Evolutionary conservation across 768 basidiomycete species (phyloP).

Genomic region (Obba rivulosa): DNA sequence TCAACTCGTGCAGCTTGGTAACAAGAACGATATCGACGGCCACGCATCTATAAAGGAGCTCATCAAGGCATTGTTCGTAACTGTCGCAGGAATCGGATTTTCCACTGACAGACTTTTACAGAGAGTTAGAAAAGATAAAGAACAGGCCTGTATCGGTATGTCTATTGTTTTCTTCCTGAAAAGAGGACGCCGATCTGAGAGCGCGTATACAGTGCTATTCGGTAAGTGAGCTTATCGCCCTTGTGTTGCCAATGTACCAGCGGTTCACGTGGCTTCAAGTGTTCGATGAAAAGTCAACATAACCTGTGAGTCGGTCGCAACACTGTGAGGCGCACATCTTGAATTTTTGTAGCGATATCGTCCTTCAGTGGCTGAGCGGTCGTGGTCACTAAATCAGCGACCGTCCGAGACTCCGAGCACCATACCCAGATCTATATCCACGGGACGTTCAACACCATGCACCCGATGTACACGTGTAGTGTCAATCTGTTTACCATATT

Average conservation of each 20-base stretch:
- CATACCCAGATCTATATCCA: no score
- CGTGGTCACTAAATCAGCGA: conserved; percentile 50
- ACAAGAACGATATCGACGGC: conserved; percentile 84
- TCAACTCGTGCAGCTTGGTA: conserved; percentile 77
- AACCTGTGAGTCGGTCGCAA: conserved; percentile 76
- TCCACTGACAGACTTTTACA: conserved; percentile 18
- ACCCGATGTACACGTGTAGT: no score
- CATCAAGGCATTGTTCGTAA: conserved; percentile 66
- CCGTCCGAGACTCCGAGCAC: no score
- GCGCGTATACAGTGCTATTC: conserved; percentile 78
- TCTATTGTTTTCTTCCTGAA: conserved; percentile 8
- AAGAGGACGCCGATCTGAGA: not conserved
- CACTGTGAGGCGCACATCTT: not conserved
- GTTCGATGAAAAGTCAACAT: conserved; percentile 95
- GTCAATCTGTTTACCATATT: no score
- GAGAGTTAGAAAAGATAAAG: conserved; percentile 74
- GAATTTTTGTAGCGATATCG: conserved; percentile 57
- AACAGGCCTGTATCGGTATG: conserved; percentile 83
- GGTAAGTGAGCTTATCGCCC: conserved; percentile 34
- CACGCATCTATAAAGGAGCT: conserved; percentile 80
- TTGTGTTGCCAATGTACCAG: not conserved
- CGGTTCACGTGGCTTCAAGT: conserved; percentile 41
- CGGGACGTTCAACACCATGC: no score
- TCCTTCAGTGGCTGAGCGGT: conserved; percentile 81
- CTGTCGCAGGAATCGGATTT: not conserved